Base-by-base conservation (phyloP, 1,284 basidiomycete species). In the Blastosporella zonata region DNA sequence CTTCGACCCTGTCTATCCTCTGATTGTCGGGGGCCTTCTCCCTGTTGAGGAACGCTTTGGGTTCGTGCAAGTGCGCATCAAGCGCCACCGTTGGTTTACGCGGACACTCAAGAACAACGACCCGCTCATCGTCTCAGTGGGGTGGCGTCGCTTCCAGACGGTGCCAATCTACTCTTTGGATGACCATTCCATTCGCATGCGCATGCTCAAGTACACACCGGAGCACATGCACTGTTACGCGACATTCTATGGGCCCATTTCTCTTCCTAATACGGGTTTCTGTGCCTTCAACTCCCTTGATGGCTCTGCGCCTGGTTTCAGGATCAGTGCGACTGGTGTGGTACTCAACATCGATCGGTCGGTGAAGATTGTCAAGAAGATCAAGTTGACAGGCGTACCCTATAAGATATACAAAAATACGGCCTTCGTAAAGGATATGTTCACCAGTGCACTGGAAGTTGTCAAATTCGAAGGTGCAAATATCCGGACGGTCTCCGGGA, bases 371-470 rank as follows among this genome's bases (percentile, higher is more conserved):
- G 94, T 99, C 57, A 99, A 99, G 78, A 99, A 99, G 73, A 71
- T 99, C 59, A 99, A 99, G 73, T 72, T 99, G 49, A 99, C 94
- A 0, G 96, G 97, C 38, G 79, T 84, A 22, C 96, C 97, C 21
- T 91, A 87, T 72, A 98, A 98, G 78, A 90, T 99, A 50, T 99
- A 90, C 79, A 99, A 98, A 74, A 99, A 99, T 69, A 99, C 97
- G 12, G 97, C 94, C 0, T 99, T 99, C 66, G 78, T 99, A 60
- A 94, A 90, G 73, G 93, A 97, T 64, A 99, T 99, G 96, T 99
- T 99, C 73, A 87, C 73, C 52, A 86, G 82, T 42, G 84, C 91
- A 9, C 77, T 99, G 25, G 96, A 99, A 67, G 94, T 99, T 9
- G 93, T 95, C 53, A 98, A 97, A 68, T 99, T 99, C 60, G 97